phyloP scores from a whole-genome alignment of 2,329 filamentous ascomycete species.

The Colletotrichum sp. region DNA sequence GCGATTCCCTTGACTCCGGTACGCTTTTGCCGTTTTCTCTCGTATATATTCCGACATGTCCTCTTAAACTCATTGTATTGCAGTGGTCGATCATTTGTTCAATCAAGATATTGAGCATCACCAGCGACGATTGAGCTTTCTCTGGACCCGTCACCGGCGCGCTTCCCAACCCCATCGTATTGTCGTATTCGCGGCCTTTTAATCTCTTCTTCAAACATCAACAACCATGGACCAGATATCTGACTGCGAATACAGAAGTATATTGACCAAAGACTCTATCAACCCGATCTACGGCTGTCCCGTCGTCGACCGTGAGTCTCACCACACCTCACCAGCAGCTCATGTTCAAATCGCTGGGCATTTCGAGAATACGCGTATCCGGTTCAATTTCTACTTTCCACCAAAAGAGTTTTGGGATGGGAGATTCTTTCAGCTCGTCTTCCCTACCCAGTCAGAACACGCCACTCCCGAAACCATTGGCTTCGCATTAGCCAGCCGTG shows the following conservation, averaged over 20 bases:
- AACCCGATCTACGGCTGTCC: conserved; percentile 11
- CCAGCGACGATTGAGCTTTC: background rate
- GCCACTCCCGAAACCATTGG: conserved; percentile 14
- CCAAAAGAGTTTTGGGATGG: conserved; percentile 15
- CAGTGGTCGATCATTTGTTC: no score
- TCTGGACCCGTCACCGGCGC: background rate
- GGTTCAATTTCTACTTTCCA: conserved; percentile 28
- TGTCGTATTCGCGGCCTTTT: background rate
- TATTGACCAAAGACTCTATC: conserved; percentile 33
- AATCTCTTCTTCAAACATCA: background rate
- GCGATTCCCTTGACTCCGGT: background rate
- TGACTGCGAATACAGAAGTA: background rate
- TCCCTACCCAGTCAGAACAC: conserved; percentile 19
- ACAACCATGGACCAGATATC: background rate
- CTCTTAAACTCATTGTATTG: no score
- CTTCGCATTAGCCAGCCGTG: conserved; percentile 23
- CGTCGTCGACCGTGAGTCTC: conserved; percentile 18
- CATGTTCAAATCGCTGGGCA: conserved; percentile 22
- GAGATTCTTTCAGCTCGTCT: conserved; percentile 25
- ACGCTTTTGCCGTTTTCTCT: background rate
- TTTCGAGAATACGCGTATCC: conserved; percentile 20
- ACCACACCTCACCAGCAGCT: background rate
- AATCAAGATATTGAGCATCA: background rate
- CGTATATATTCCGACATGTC: background rate
- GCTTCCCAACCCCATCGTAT: background rate